Base-by-base conservation (phyloP, 2,329 filamentous ascomycete species). In the Epichloe gansuensis region DNA sequence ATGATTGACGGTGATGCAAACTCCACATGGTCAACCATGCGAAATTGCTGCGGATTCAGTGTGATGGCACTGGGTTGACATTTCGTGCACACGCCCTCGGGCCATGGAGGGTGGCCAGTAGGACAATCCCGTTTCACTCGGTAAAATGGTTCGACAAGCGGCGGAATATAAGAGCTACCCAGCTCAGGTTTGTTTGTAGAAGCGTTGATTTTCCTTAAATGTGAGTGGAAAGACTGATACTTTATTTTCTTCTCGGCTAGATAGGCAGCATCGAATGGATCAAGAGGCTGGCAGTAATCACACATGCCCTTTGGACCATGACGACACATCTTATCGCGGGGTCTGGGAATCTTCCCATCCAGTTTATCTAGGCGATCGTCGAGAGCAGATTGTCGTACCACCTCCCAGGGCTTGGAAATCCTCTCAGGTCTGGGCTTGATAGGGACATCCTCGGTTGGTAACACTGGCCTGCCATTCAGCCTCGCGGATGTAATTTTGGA, bases 281-380 rank as follows among this genome's bases (percentile, higher is more conserved):
- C 93, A 49, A 97, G 72, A 0, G 94, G 94, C 81, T 95, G 95
- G 72, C 93, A 98, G 71, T 96, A 94, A 71, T 98, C 93, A 69
- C 93, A 98, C 93, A 98, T 98, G 67, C 93, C 93, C 71, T 95
- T 97, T 50, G 86, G 84, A 1, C 91, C 91, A 67, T 98, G 93
- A 56, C 88, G 85, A 72, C 93, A 98, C 90, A 98, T 93, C 65
- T 87, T 88, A 66, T 95, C 88, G 54, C 78, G 78, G 56, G 79
- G 79, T 56, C 91, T 77, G 21, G 81, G 73, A 50, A 96, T 95
- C 72, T 95, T 98, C 59, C 93, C 93, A 75, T 93, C 85, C 59
- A 84, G 78, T 70, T 82, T 88, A 69, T 98, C 93, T 64, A 98
- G 73, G 52, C 79, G 75, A 65, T 98, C 85, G 65, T 98, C 94